Evolutionary conservation across 2,329 filamentous ascomycete genomes (phyloP), one percentile per base, ranked within the genome.

Genomic region (Aphanoascus verrucosus): DNA sequence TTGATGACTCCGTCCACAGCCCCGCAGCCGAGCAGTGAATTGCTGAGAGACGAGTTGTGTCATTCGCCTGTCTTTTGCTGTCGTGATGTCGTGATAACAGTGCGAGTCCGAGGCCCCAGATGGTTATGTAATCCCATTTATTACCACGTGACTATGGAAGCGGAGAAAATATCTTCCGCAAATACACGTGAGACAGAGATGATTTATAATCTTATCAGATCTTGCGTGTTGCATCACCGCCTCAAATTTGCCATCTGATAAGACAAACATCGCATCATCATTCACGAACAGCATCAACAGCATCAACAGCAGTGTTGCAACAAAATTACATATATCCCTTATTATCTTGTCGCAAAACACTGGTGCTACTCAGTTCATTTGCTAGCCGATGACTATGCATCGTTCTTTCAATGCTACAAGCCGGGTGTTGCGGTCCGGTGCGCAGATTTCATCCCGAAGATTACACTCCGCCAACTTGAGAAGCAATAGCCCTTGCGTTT

Each of bases 201-300:
- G 44, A 35, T 47, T 17, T 47, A 17, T 19, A 49, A 49, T 49
- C 49, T 52, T 52, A 52, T 52, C 49, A 52, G 49, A 52, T 52
- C 40, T 19, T 49, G n/a, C n/a, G n/a, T n/a, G n/a, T n/a, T n/a
- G 34, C 11, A 41, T 49, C 47, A 47, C 44, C 19, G 38, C 38
- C 17, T 14, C 17, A 14, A 40, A 40, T 40, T 17, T 40, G 11
- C n/a, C 47, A 49, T 49, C 47, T 23, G 47, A 49, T 49, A 49
- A 49, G 44, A 35, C 44, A 35, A 45, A 14, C 35, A 5, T 7
- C 28, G 19, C 17, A 45, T 31, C 23, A 17, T 32, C 20, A 31
- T 31, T 11, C 19, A 19, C 20, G 3, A 19, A 8, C 41, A 11
- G 11, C 41, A 19, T 43, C 15, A n/a, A n/a, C 40, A 19, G 15